A percentile compares a stretch with the other conserved stretches of the same genome.
These are phyloP conservation scores for Nematodospora valgi DNA, from an alignment of 805 yeast species.

Conservation along the genomic window DNA sequence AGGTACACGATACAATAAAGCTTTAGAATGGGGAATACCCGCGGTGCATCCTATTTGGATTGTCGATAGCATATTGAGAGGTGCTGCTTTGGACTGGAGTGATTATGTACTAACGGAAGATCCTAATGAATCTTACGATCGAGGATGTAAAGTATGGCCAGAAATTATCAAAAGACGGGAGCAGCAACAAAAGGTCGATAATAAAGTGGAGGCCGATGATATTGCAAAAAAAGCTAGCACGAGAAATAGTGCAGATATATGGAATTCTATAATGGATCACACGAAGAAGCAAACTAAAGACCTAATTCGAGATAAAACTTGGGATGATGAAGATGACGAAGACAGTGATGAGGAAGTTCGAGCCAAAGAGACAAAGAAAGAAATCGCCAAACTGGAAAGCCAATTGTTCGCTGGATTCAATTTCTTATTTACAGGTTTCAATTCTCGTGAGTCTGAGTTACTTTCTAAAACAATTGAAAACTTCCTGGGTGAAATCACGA, in stretches of 20 bases:
- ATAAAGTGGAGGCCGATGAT: neutral
- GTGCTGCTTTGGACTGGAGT: constrained; percentile 38
- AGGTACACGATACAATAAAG: constrained; percentile 53
- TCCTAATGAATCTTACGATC: constrained; percentile 9
- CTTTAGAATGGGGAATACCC: constrained; percentile 51
- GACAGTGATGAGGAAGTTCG: constrained; percentile 7
- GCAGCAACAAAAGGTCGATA: constrained; percentile 7
- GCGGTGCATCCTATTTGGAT: constrained; percentile 52
- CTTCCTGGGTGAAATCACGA: constrained; percentile 38
- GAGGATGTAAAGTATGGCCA: constrained; percentile 35
- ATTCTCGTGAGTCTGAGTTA: constrained; percentile 30
- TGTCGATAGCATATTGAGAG: constrained; percentile 42
- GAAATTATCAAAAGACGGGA: constrained; percentile 10
- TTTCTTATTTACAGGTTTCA: constrained; percentile 45
- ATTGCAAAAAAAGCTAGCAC: constrained; percentile 2
- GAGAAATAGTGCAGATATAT: constrained; percentile 28
- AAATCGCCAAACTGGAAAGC: constrained; percentile 5
- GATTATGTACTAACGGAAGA: constrained; percentile 34
- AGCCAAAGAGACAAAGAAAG: neutral
- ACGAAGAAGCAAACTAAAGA: constrained; percentile 13
- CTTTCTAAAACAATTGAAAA: constrained; percentile 42
- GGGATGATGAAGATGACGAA: constrained; percentile 21
- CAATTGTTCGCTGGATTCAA: constrained; percentile 38
- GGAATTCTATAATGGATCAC: constrained; percentile 43
- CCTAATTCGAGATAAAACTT: constrained; percentile 18